These are phyloP conservation scores for Luvunga scandens DNA, from an alignment of 345 rosid genomes.

Conservation along the genomic window DNA sequence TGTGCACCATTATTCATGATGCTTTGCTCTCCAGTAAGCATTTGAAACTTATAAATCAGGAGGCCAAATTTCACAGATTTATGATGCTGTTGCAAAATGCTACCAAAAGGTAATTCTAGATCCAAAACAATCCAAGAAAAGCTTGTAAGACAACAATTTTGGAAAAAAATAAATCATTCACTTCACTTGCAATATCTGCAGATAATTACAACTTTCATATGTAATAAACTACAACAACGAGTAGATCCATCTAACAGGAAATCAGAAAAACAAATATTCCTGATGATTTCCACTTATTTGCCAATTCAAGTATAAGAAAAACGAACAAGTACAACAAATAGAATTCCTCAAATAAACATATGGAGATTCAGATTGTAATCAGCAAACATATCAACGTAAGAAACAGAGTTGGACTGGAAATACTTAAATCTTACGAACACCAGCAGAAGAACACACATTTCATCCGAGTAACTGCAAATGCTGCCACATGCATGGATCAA, in stretches of 20 bases:
- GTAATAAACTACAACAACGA: not conserved
- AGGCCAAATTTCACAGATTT: not conserved
- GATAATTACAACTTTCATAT: not conserved
- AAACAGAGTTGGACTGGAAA: not conserved
- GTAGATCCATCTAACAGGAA: not conserved
- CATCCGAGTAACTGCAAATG: not conserved
- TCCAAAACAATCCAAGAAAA: not conserved
- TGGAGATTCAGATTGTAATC: not conserved
- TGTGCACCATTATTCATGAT: not conserved
- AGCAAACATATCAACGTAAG: not conserved
- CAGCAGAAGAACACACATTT: not conserved
- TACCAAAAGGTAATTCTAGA: not conserved
- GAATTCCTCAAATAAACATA: not conserved
- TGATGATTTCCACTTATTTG: not conserved
- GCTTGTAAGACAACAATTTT: not conserved
- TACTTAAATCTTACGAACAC: not conserved
- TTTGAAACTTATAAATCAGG: not conserved
- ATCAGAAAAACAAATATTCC: not conserved
- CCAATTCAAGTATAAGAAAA: not conserved
- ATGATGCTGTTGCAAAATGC: not conserved
- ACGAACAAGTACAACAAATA: not conserved
- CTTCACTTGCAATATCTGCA: not conserved
- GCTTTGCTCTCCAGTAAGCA: not conserved
- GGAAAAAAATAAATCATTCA: not conserved
- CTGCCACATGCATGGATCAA: not conserved